A percentile compares a stretch with the other conserved stretches of the same genome.
These are phyloP conservation scores for Pyricularia pennisetigena DNA, from an alignment of 2,329 filamentous ascomycete genomes.

Conservation along the genomic window DNA sequence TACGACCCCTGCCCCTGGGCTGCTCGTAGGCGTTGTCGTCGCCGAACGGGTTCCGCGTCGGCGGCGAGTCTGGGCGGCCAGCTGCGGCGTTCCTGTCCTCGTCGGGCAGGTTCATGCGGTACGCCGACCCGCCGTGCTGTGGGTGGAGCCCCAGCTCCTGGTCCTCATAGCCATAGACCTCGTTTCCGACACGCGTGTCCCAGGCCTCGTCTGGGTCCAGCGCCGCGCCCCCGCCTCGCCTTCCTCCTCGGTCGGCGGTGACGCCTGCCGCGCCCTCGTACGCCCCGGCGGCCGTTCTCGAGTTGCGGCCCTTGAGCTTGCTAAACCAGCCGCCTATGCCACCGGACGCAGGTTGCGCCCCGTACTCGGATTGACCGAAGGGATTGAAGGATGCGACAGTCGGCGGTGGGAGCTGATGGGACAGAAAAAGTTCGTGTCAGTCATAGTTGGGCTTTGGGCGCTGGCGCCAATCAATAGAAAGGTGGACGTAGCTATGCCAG, in stretches of 20 bases:
- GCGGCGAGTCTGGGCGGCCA: background rate
- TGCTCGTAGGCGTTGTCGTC: slow-evolving; percentile 15
- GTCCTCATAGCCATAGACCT: slow-evolving; percentile 64
- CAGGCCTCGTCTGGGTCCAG: slow-evolving; percentile 80
- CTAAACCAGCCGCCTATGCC: slow-evolving; percentile 66
- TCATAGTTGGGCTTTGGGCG: background rate
- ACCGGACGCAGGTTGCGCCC: slow-evolving; percentile 42
- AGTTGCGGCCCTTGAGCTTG: slow-evolving; percentile 50
- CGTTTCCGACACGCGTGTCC: slow-evolving; percentile 69
- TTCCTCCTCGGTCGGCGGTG: slow-evolving; percentile 17
- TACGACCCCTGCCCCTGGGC: slow-evolving; percentile 31
- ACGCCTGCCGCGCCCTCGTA: slow-evolving; percentile 49
- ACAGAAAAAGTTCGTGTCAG: background rate
- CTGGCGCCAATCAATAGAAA: background rate
- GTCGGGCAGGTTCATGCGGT: slow-evolving; percentile 38
- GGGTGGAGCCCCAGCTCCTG: slow-evolving; percentile 52
- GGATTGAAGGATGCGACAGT: slow-evolving; percentile 26
- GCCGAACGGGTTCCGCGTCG: slow-evolving; percentile 2
- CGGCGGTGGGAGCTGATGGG: slow-evolving; percentile 8
- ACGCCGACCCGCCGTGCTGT: slow-evolving; percentile 30
- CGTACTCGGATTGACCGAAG: slow-evolving; percentile 43
- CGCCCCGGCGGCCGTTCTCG: slow-evolving; percentile 56
- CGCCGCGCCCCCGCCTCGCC: slow-evolving; percentile 43
- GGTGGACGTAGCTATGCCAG: background rate
- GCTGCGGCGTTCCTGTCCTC: slow-evolving; percentile 11